A percentile compares a stretch with the other conserved stretches of the same genome.
Evolutionary conservation across 2,329 filamentous ascomycete genomes (phyloP).

Genomic region (Microcera coccophila): DNA sequence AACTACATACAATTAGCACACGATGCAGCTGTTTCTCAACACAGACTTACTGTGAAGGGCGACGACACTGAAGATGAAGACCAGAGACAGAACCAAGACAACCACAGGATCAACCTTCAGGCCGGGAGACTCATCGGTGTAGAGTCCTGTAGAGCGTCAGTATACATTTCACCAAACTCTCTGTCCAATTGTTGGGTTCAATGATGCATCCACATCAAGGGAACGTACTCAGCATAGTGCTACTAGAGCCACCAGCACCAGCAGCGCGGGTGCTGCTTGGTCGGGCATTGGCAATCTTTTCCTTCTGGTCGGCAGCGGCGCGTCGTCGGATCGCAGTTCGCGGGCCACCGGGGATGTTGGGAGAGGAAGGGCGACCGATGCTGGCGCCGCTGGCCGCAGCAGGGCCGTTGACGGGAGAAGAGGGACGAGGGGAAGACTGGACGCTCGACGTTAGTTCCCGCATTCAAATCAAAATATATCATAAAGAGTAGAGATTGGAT

Average conservation of each 20-base stretch:
- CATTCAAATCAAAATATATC: slow-evolving; percentile 1
- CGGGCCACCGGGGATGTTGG: slow-evolving; percentile 85
- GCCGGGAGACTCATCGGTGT: slow-evolving; percentile 97
- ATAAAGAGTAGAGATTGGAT: not conserved
- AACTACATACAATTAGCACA: slow-evolving; percentile 51
- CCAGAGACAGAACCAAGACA: slow-evolving; percentile 89
- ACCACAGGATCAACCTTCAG: slow-evolving; percentile 98
- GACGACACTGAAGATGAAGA: slow-evolving; percentile 98
- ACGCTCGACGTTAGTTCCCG: slow-evolving; percentile 6
- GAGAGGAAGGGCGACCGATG: slow-evolving; percentile 76
- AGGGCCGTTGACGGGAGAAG: slow-evolving; percentile 55
- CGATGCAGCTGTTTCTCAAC: not conserved
- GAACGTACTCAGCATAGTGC: slow-evolving; percentile 91
- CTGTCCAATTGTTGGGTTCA: not conserved
- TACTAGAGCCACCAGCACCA: slow-evolving; percentile 91
- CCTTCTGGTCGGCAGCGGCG: slow-evolving; percentile 94
- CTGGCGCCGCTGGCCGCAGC: slow-evolving; percentile 63
- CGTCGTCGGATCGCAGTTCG: slow-evolving; percentile 93
- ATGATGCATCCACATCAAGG: slow-evolving; percentile 1
- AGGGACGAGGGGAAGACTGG: slow-evolving; percentile 57
- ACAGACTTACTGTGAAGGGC: slow-evolving; percentile 81
- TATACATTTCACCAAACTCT: slow-evolving; percentile 2
- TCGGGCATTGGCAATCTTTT: slow-evolving; percentile 90
- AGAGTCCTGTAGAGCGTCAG: slow-evolving; percentile 62
- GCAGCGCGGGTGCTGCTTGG: slow-evolving; percentile 90